Evolutionary conservation across 177 flowering plant genomes (phyloP).

Genomic region (Vitis hybrid): DNA sequence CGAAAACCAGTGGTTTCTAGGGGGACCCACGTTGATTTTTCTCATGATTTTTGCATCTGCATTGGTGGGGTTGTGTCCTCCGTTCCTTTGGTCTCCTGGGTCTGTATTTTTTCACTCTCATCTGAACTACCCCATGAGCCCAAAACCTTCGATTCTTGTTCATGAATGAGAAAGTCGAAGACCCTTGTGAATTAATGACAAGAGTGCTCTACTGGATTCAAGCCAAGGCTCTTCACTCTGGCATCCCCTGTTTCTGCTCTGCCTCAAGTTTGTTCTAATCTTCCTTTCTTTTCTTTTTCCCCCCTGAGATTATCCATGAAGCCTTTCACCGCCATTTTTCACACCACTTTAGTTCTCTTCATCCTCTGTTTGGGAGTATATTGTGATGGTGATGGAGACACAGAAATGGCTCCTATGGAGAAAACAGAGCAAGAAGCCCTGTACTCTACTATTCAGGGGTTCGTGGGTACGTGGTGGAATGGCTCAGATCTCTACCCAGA

Average conservation of each 20-base stretch:
- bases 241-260: slow-evolving; percentile 5
- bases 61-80: no score
- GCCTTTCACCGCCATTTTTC: not conserved
- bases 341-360: slow-evolving; percentile 19
- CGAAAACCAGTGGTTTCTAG: not conserved
- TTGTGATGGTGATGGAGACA: slow-evolving; percentile 28
- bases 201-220: not conserved
- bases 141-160: no score
- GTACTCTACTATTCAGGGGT: slow-evolving; percentile 64
- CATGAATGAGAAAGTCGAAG: not conserved
- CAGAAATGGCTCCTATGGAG: slow-evolving; percentile 61
- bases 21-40: not conserved
- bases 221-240: not conserved
- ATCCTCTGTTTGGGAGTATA: slow-evolving; percentile 16
- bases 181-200: no score
- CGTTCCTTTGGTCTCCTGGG: not conserved
- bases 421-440: slow-evolving; percentile 60
- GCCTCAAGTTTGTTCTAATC: slow-evolving; percentile 3
- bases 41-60: not conserved
- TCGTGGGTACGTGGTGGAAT: slow-evolving; percentile 80
- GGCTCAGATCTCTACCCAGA: slow-evolving; percentile 92
- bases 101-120: not conserved
- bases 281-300: not conserved
- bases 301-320: slow-evolving; percentile 20
- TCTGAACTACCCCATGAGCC: no score